Percentiles rank a stretch among this genome's conserved stretches.
Conservation (phyloP, 345 rosid species). For the Pistacia vera region DNA sequence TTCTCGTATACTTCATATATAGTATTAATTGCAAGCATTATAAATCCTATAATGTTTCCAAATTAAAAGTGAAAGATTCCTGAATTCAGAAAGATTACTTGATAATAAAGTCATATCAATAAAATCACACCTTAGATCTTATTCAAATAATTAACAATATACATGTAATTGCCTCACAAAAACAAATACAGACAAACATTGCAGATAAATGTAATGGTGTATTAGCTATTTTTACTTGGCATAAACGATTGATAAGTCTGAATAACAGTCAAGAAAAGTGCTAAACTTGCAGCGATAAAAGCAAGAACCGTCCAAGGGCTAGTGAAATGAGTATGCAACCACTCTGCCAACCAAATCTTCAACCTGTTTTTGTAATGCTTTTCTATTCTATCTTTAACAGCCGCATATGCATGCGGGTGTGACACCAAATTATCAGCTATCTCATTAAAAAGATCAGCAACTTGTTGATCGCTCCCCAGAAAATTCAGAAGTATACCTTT, state of each 20-base stretch:
- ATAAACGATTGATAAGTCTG: not conserved
- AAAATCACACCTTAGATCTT: no score
- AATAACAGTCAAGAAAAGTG: not conserved
- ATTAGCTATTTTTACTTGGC: not conserved
- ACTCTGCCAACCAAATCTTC: slow-evolving; percentile 1
- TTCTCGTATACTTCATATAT: no score
- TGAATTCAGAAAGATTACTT: no score
- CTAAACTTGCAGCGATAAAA: not conserved
- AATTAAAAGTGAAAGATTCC: no score
- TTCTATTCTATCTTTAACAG: not conserved
- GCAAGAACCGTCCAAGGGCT: slow-evolving; percentile 1
- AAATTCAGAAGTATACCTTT: not conserved
- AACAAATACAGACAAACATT: no score
- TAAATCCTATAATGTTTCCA: no score
- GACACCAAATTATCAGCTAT: slow-evolving; percentile 5
- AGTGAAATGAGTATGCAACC: not conserved
- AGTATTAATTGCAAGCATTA: no score
- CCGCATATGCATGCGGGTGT: not conserved
- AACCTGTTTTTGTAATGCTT: not conserved
- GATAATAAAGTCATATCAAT: no score
- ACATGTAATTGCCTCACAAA: no score
- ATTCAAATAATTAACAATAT: no score
- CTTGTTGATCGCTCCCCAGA: slow-evolving; percentile 9
- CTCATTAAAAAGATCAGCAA: not conserved
- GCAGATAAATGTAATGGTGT: no score